Conservation (phyloP, 2,329 filamentous ascomycete genomes). For the Penicillium sp. region DNA sequence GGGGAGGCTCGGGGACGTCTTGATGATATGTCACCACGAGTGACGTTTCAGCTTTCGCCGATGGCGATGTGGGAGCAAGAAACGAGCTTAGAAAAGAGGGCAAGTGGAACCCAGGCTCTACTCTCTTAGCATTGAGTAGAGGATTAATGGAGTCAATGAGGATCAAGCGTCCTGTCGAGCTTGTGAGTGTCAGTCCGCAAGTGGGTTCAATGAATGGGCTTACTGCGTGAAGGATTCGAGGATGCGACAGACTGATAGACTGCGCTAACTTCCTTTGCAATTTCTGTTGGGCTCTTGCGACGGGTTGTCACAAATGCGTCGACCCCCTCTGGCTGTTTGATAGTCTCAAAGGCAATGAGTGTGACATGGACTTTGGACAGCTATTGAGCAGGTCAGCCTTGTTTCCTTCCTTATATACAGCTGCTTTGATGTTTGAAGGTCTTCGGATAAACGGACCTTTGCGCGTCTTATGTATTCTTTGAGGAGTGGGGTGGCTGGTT, state of each 20-base stretch:
- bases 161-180: conserved; percentile 65
- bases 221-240: conserved; percentile 30
- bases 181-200: background rate
- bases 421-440: background rate
- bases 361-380: conserved; percentile 68
- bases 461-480: conserved; percentile 75
- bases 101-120: conserved; percentile 58
- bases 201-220: conserved; percentile 7
- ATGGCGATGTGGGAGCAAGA: conserved; percentile 55
- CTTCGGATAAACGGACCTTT: conserved; percentile 55
- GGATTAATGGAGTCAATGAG: conserved; percentile 79
- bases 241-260: conserved; percentile 26
- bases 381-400: conserved; percentile 22
- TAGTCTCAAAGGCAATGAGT: conserved; percentile 75
- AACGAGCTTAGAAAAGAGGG: conserved; percentile 70
- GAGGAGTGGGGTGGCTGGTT: conserved; percentile 70
- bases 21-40: conserved; percentile 80
- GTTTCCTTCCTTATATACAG: background rate
- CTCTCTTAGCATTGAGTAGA: conserved; percentile 47
- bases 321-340: conserved; percentile 63
- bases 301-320: conserved; percentile 69
- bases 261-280: conserved; percentile 63
- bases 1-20: conserved; percentile 66
- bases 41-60: conserved; percentile 55
- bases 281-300: conserved; percentile 57